phyloP scores from a whole-genome alignment of 169 alveolate species.

The Perkinsus chesapeaki region DNA sequence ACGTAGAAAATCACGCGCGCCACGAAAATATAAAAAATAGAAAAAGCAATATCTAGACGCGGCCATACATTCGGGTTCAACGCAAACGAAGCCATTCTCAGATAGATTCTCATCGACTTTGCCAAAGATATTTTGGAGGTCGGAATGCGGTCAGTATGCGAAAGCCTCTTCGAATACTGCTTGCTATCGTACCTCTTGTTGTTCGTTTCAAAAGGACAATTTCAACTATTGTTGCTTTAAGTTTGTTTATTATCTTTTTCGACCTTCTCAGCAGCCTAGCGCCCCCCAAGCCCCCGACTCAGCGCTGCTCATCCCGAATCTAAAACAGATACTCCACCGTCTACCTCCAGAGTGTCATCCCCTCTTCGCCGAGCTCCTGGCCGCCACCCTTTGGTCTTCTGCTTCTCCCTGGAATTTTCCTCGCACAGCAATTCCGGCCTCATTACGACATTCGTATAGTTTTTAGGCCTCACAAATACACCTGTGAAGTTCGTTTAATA shows the following conservation, averaged over 20 bases:
- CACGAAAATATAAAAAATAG: not conserved
- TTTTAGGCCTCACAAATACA: not conserved
- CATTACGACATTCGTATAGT: not conserved
- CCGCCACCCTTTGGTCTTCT: not conserved
- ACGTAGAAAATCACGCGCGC: not conserved
- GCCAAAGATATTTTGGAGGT: too few relatives aligned
- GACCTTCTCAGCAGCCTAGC: not conserved
- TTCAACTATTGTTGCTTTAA: too few relatives aligned
- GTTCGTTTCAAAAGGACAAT: too few relatives aligned
- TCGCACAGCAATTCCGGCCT: not conserved
- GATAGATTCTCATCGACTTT: too few relatives aligned
- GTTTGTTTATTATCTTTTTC: too few relatives aligned
- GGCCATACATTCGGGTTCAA: not conserved
- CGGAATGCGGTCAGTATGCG: too few relatives aligned
- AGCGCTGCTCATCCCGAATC: not conserved
- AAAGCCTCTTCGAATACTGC: too few relatives aligned
- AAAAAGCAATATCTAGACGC: not conserved
- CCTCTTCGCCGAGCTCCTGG: not conserved
- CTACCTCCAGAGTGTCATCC: not conserved
- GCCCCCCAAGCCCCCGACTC: not conserved
- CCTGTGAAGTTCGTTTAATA: not conserved
- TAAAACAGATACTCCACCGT: not conserved
- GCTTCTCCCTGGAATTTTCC: not conserved
- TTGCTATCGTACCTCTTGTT: too few relatives aligned
- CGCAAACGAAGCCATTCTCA: too few relatives aligned